Evolutionary conservation across 2,329 filamentous ascomycete genomes (phyloP).

Genomic region (Aspergillus novofumigatus): DNA sequence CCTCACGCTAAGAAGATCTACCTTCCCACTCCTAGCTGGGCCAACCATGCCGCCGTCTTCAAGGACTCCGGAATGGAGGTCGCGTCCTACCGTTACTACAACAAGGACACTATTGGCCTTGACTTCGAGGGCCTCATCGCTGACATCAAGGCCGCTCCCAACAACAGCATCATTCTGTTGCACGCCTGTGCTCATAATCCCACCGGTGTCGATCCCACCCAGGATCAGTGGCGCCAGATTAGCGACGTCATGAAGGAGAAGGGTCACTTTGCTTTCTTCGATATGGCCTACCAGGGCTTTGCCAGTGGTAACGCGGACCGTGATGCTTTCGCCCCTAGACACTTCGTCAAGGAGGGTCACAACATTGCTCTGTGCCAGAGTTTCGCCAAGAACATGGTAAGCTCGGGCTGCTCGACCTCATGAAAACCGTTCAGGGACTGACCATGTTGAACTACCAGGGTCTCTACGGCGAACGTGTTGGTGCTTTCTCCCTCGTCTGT

Average conservation of each 20-base stretch:
- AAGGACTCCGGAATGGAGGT: slow-evolving; percentile 86
- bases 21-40: slow-evolving; percentile 94
- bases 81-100: slow-evolving; percentile 96
- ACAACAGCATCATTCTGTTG: slow-evolving; percentile 84
- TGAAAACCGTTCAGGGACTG: background rate
- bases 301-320: slow-evolving; percentile 86
- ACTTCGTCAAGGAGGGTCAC: slow-evolving; percentile 92
- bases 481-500: slow-evolving; percentile 90
- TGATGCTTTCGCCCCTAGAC: slow-evolving; percentile 87
- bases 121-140: slow-evolving; percentile 92
- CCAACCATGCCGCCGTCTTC: slow-evolving; percentile 97
- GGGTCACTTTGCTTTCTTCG: slow-evolving; percentile 93
- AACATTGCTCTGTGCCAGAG: slow-evolving; percentile 84
- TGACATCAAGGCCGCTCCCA: slow-evolving; percentile 84
- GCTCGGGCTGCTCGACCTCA: slow-evolving; percentile 13
- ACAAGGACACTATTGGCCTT: slow-evolving; percentile 96
- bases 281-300: slow-evolving; percentile 99
- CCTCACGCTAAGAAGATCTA: slow-evolving; percentile 92
- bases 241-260: slow-evolving; percentile 79
- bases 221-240: slow-evolving; percentile 90
- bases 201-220: slow-evolving; percentile 89
- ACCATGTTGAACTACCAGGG: slow-evolving; percentile 51
- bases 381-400: slow-evolving; percentile 98
- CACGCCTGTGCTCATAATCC: slow-evolving; percentile 98
- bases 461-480: slow-evolving; percentile 96